A percentile compares a stretch with the other conserved stretches of the same genome.
Evolutionary conservation across 2,329 filamentous ascomycete species (phyloP).

Genomic region (Fusarium napiforme): DNA sequence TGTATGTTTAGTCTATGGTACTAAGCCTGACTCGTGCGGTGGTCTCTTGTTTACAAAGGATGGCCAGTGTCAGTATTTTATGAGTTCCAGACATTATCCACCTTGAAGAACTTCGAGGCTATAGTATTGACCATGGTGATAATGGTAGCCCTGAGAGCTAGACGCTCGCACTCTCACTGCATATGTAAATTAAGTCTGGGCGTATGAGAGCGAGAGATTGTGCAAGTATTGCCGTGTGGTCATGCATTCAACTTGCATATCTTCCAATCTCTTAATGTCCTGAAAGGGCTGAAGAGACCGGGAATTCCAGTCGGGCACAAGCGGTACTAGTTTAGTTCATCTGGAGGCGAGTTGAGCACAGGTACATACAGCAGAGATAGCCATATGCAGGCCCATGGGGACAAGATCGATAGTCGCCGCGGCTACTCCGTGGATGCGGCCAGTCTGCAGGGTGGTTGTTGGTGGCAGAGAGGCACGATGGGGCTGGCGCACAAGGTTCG

Average conservation of each 20-base stretch:
- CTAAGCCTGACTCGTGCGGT: background rate
- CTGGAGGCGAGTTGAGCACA: background rate
- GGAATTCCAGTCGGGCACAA: background rate
- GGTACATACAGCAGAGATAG: slow-evolving; percentile 4
- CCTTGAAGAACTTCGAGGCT: background rate
- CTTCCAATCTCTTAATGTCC: background rate
- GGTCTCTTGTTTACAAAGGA: background rate
- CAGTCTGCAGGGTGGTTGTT: slow-evolving; percentile 21
- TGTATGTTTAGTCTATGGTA: background rate
- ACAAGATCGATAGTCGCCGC: slow-evolving; percentile 35
- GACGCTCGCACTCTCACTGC: background rate
- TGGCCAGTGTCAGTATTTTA: background rate
- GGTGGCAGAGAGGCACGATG: slow-evolving; percentile 15
- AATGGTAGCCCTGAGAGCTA: background rate
- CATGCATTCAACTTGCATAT: background rate
- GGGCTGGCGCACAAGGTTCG: slow-evolving; percentile 6
- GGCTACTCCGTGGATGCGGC: slow-evolving; percentile 18
- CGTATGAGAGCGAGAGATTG: background rate
- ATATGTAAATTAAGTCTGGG: background rate
- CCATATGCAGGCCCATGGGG: slow-evolving; percentile 9
- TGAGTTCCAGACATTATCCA: background rate
- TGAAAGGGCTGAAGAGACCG: background rate
- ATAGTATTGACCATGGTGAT: background rate
- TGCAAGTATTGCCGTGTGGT: background rate
- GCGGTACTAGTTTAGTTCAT: background rate